Evolutionary conservation across 148 eudicot species (phyloP).

Genomic region (Camellia lanceoleosa): DNA sequence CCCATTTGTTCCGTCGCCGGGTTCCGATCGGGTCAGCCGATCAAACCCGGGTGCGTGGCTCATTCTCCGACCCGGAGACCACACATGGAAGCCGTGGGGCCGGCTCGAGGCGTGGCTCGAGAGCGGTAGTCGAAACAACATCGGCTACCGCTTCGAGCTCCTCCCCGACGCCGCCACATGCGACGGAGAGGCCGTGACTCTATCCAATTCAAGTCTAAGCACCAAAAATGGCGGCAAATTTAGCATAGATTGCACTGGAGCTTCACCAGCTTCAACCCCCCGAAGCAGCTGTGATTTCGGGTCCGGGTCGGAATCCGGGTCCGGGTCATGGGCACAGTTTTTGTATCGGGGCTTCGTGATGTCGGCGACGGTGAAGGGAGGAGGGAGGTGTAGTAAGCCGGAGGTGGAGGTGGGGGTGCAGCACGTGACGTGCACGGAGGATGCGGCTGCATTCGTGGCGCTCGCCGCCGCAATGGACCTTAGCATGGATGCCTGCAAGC

Average conservation of each 20-base stretch:
- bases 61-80: slow-evolving; percentile 71
- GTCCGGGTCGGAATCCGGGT: slow-evolving; percentile 55
- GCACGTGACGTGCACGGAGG: slow-evolving; percentile 64
- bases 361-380: slow-evolving; percentile 71
- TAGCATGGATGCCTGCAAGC: slow-evolving; percentile 61
- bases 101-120: slow-evolving; percentile 92
- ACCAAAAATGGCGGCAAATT: slow-evolving; percentile 62
- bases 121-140: slow-evolving; percentile 25
- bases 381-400: slow-evolving; percentile 1
- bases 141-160: slow-evolving; percentile 72
- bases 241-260: slow-evolving; percentile 52
- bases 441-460: slow-evolving; percentile 66
- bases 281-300: slow-evolving; percentile 71
- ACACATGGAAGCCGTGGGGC: slow-evolving; percentile 96
- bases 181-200: slow-evolving; percentile 44
- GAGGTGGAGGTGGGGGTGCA: slow-evolving; percentile 63
- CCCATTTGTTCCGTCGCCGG: slow-evolving; percentile 83
- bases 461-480: slow-evolving; percentile 62
- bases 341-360: slow-evolving; percentile 82
- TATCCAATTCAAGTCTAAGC: slow-evolving; percentile 47
- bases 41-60: slow-evolving; percentile 97
- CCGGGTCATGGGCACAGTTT: slow-evolving; percentile 67
- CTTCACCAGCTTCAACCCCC: slow-evolving; percentile 61
- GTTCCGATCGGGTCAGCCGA: slow-evolving; percentile 60
- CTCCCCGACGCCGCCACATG: slow-evolving; percentile 53